Percentiles rank a stretch among this genome's conserved stretches.
phyloP scores from a whole-genome alignment of 352 stramenopile species.

The Phytophthora aleatoria region DNA sequence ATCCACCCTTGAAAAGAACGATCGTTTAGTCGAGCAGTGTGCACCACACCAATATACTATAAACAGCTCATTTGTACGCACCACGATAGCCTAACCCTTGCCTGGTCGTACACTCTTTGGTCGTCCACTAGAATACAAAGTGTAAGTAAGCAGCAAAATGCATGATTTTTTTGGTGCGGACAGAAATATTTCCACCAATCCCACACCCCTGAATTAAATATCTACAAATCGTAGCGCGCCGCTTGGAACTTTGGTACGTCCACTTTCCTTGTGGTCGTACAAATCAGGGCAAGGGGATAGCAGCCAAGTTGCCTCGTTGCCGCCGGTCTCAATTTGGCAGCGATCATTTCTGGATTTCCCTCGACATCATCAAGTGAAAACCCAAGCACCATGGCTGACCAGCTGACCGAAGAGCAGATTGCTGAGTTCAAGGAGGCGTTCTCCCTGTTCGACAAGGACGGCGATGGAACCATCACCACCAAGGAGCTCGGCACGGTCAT shows the following conservation, averaged over 20 bases:
- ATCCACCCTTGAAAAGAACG: neutral
- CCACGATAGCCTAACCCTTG: neutral
- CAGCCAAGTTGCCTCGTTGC: neutral
- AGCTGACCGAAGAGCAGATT: slow-evolving; percentile 96
- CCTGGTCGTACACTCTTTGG: slow-evolving; percentile 10
- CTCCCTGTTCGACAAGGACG: slow-evolving; percentile 99
- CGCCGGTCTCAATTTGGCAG: neutral
- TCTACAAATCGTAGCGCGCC: neutral
- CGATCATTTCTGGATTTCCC: slow-evolving; percentile 72
- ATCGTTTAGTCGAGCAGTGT: slow-evolving; percentile 7
- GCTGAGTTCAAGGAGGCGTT: slow-evolving; percentile 99
- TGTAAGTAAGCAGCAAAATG: neutral
- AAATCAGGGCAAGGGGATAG: slow-evolving; percentile 2
- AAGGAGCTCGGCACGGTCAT: slow-evolving; percentile 99
- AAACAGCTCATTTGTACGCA: neutral
- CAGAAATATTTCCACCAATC: slow-evolving; percentile 8
- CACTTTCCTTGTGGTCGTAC: neutral
- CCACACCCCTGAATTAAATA: neutral
- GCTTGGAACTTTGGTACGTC: slow-evolving; percentile 10
- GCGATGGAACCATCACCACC: slow-evolving; percentile 98
- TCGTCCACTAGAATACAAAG: slow-evolving; percentile 5
- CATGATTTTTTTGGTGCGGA: slow-evolving; percentile 10
- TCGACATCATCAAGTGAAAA: slow-evolving; percentile 40
- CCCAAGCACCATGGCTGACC: slow-evolving; percentile 76
- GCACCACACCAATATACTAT: neutral